Base-by-base conservation (phyloP, 495 filamentous ascomycete species). In the Neurospora sp. region DNA sequence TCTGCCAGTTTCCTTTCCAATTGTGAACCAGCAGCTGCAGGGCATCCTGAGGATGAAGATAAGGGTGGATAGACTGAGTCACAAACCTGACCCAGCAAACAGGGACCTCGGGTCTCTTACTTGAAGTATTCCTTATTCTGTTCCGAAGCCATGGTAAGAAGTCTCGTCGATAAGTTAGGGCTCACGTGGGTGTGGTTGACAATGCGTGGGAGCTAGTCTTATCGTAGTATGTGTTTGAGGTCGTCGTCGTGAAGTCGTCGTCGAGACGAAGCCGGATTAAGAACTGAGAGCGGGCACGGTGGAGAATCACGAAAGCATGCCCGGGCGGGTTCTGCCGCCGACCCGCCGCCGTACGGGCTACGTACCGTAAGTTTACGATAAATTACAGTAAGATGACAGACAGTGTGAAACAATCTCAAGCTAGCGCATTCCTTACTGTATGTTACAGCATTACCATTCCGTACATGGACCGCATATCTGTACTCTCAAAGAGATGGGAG, bases 111-210 rank as follows among this genome's bases (percentile, higher is more conserved):
- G 42, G 61, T 65, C 72, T 77, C 83, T 77, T 72, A 84, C 83
- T 85, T 81, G 78, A 85, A 85, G 71, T 78, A 81, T n/a, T 76
- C 79, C 78, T 80, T 80, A 74, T 85, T 85, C n/a, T 78, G 73
- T 12, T 78, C 78, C 20, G 80, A 74, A 65, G 80, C 71, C 68
- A 71, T 75, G 61, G 65, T 59, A 41, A 27, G 14, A 4, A 65
- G 27, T 35, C 14, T 35, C 5, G 14, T 65, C 27, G 27, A 65
- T 31, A 14, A 31, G 9, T 5, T 20, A 40, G 10, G 20, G 20
- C 27, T 27, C 1, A 59, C 4, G 47, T 22, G 1, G 4, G 12
- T 14, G 47, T 14, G 10, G 47, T 59, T 27, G 53, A 37, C 27
- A 65, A 53, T 45, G 42, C 45, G 27, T 59, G 8, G n/a, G 1